Base-by-base conservation (phyloP, 2,329 filamentous ascomycete genomes). In the Phaeosphaeria sp. region DNA sequence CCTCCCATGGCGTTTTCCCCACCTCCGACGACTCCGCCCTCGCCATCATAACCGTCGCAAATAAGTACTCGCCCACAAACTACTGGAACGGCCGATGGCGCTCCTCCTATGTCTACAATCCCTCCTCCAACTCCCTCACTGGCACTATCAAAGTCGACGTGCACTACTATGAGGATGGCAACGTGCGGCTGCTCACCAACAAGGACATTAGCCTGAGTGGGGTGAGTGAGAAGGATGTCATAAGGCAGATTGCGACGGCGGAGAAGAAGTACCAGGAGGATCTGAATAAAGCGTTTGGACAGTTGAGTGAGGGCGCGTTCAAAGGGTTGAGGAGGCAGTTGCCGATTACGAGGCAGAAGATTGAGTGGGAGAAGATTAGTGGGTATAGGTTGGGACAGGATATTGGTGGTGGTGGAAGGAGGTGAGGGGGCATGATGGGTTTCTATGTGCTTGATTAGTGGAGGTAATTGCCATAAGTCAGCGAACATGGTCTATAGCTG, bases 71-170 rank as follows among this genome's bases (percentile, higher is more conserved):
- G 71, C 95, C 96, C 7, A 92, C 93, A 77, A 99, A 99, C 84
- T 99, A 93, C 84, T 98, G 95, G 92, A 98, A 97, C 80, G 95
- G 95, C 62, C 92, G 95, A 62, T 99, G 95, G 92, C 91, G 95
- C 72, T 93, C 92, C 48, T 84, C 90, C 52, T 98, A 98, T 82
- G 85, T 90, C 69, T 90, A 90, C 78, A 85, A 89, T 62, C 88
- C 93, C 0, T 85, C 86, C 1, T 83, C 86, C 2, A 83, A 84
- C 63, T 83, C 83, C 48, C 81, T 98, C 44, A 87, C 89, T 39
- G 95, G 95, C 69, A 88, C 84, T 58, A 89, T 98, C 78, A 92
- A 94, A 77, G 91, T 97, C 53, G 93, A 98, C 68, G 94, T 99
- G 51, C 95, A 99, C 83, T 99, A 99, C 84, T 99, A 99, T 82